Conservation (phyloP, 2,329 filamentous ascomycete species). For the Cordyceps javanica region DNA sequence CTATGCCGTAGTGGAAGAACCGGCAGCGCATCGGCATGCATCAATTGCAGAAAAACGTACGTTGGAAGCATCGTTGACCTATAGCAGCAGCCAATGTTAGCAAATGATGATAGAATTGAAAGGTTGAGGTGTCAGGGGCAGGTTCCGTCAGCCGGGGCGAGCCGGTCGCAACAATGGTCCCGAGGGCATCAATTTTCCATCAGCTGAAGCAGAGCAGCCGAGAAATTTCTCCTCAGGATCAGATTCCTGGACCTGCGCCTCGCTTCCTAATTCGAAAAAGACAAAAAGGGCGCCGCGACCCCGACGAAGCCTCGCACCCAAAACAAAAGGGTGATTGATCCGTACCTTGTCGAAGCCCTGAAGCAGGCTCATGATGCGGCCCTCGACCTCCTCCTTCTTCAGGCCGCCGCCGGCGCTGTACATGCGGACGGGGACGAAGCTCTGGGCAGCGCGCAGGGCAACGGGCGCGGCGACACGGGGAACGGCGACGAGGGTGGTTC, state of each 20-base stretch:
- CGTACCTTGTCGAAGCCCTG: constrained; percentile 89
- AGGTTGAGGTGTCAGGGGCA: not conserved
- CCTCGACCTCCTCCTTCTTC: constrained; percentile 78
- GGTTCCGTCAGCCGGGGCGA: not conserved
- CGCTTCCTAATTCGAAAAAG: not conserved
- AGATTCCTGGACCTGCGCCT: no score
- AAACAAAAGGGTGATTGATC: no score
- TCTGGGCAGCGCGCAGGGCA: constrained; percentile 52
- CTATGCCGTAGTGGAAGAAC: no score
- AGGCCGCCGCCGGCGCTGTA: constrained; percentile 81
- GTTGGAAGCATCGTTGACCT: constrained; percentile 64
- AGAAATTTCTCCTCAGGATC: not conserved
- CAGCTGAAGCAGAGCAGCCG: not conserved
- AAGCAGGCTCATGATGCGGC: constrained; percentile 85
- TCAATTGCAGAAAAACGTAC: constrained; percentile 36
- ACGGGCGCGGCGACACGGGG: constrained; percentile 52
- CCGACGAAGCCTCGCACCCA: no score
- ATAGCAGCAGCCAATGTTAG: constrained; percentile 7
- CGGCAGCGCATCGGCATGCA: not conserved
- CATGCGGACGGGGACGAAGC: constrained; percentile 66
- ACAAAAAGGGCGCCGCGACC: constrained; percentile 41
- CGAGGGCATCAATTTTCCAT: not conserved
- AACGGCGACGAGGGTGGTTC: constrained; percentile 55
- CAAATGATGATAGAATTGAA: not conserved
- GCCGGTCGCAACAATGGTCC: not conserved